phyloP scores from a whole-genome alignment of 495 filamentous ascomycete genomes.

The Aspergillus funiculosus region DNA sequence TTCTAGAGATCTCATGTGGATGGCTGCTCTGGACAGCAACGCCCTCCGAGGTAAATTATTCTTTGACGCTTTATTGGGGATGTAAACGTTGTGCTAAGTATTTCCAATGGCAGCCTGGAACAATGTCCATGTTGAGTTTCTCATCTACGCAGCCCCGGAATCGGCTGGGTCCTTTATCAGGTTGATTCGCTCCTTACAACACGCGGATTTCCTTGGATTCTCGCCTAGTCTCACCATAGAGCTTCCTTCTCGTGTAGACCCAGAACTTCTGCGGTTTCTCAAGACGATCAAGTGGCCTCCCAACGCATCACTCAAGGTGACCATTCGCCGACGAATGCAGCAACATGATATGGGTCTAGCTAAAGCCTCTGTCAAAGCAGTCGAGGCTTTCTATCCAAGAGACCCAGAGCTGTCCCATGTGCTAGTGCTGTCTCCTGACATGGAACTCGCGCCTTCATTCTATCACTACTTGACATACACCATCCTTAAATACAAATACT shows the following conservation, averaged over 20 bases:
- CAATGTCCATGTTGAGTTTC: constrained; percentile 63
- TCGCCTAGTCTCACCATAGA: constrained; percentile 73
- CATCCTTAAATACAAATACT: constrained; percentile 69
- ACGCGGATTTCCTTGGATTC: constrained; percentile 65
- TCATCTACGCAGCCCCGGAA: constrained; percentile 64
- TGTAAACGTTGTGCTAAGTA: neutral
- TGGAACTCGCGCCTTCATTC: constrained; percentile 66
- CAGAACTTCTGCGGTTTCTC: constrained; percentile 53
- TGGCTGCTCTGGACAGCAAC: constrained; percentile 65
- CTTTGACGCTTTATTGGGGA: neutral
- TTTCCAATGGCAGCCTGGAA: constrained; percentile 57
- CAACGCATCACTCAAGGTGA: constrained; percentile 41
- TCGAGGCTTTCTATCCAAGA: constrained; percentile 78
- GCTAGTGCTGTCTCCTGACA: constrained; percentile 69
- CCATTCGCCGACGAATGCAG: constrained; percentile 65
- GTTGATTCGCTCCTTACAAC: constrained; percentile 63
- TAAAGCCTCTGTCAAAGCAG: constrained; percentile 61
- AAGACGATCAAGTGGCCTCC: constrained; percentile 61
- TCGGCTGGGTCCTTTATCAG: constrained; percentile 67
- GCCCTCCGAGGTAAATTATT: constrained; percentile 56
- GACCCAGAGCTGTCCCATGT: constrained; percentile 59
- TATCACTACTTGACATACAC: constrained; percentile 77
- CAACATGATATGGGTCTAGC: constrained; percentile 48
- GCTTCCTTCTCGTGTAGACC: constrained; percentile 61
- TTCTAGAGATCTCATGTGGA: constrained; percentile 62